Conservation (phyloP, 352 stramenopile species). For the Plasmopara viticola region DNA sequence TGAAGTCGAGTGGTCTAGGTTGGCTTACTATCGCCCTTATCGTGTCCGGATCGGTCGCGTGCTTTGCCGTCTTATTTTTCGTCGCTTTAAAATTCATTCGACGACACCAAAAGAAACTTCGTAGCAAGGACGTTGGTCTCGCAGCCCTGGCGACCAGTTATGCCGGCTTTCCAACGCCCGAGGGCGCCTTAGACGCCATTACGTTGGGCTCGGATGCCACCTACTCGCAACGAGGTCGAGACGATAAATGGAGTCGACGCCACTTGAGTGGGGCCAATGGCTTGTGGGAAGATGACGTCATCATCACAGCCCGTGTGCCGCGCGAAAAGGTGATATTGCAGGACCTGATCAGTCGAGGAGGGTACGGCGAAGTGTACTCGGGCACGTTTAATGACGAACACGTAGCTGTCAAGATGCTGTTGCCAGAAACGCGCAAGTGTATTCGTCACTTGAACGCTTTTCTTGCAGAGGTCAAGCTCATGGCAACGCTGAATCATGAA, state of each 20-base stretch:
- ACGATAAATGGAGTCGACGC: conserved; percentile 7
- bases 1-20: conserved; percentile 3
- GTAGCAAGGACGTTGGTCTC: conserved; percentile 21
- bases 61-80: conserved; percentile 18
- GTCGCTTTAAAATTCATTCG: conserved; percentile 21
- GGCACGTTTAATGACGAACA: conserved; percentile 21
- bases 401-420: conserved; percentile 29
- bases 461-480: conserved; percentile 28
- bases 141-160: conserved; percentile 23
- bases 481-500: conserved; percentile 33
- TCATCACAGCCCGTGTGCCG: conserved; percentile 28
- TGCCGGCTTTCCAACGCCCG: conserved; percentile 25
- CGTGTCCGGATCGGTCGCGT: conserved; percentile 11
- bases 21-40: conserved; percentile 13
- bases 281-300: conserved; percentile 36
- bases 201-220: conserved; percentile 23
- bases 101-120: conserved; percentile 10
- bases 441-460: conserved; percentile 31
- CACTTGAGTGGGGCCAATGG: conserved; percentile 8
- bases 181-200: conserved; percentile 20
- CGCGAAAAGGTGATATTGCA: conserved; percentile 27
- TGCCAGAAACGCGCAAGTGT: conserved; percentile 30
- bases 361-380: conserved; percentile 28
- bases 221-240: conserved; percentile 17
- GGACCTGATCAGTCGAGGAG: conserved; percentile 28